Conservation (phyloP, 1,139 yeast genomes). For the Candida labiduridarum region DNA sequence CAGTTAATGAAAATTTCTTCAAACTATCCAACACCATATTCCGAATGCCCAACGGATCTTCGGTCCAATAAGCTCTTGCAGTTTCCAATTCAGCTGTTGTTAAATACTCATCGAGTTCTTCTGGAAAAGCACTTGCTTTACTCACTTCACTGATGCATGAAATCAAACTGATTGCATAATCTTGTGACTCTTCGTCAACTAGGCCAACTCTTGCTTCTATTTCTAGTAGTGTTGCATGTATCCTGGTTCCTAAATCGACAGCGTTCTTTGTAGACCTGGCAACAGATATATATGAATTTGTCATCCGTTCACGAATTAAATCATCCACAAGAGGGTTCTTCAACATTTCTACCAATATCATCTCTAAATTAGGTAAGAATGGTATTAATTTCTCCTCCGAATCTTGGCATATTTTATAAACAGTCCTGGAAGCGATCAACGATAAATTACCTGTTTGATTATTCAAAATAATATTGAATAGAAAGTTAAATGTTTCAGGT, state of each 20-base stretch:
- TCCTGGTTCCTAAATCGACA: slow-evolving; percentile 23
- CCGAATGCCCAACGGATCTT: slow-evolving; percentile 48
- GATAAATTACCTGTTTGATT: slow-evolving; percentile 24
- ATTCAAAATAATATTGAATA: slow-evolving; percentile 36
- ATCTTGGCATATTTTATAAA: slow-evolving; percentile 61
- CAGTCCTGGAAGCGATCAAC: slow-evolving; percentile 56
- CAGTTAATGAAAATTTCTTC: slow-evolving; percentile 43
- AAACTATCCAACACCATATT: slow-evolving; percentile 37
- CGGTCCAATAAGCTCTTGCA: slow-evolving; percentile 37
- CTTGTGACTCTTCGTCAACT: slow-evolving; percentile 22
- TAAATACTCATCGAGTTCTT: slow-evolving; percentile 49
- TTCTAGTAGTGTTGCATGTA: slow-evolving; percentile 23
- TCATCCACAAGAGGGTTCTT: slow-evolving; percentile 46
- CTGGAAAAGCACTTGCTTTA: slow-evolving; percentile 63
- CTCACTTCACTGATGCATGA: slow-evolving; percentile 69
- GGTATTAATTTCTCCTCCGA: slow-evolving; percentile 51
- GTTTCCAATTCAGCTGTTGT: slow-evolving; percentile 26
- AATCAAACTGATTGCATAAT: slow-evolving; percentile 56
- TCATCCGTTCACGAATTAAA: slow-evolving; percentile 60
- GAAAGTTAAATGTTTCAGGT: slow-evolving; percentile 51
- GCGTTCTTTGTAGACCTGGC: slow-evolving; percentile 56
- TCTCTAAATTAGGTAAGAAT: slow-evolving; percentile 55
- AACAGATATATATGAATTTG: slow-evolving; percentile 63
- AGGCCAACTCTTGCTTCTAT: slow-evolving; percentile 16
- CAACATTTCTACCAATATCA: slow-evolving; percentile 55